phyloP scores from a whole-genome alignment of 2,329 filamentous ascomycete genomes.

The Aspergillus ruber region DNA sequence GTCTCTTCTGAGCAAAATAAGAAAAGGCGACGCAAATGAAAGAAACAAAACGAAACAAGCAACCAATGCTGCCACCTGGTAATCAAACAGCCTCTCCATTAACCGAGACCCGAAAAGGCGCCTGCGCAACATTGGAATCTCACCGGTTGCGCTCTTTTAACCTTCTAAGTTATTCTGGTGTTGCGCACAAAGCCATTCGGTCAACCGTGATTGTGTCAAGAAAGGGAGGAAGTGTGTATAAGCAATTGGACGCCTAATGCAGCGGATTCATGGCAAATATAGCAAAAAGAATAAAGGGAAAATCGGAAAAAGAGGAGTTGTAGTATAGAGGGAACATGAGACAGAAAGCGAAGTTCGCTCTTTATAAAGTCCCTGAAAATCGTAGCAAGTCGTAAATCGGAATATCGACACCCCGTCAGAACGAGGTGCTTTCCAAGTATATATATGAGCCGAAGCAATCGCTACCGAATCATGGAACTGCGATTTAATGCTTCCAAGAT shows the following conservation, averaged over 20 bases:
- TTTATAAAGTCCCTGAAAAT: conserved; percentile 9
- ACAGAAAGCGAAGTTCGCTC: conserved; percentile 1
- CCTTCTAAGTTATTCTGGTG: conserved; percentile 1
- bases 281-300: conserved; percentile 1
- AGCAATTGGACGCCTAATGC: not conserved
- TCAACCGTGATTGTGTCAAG: conserved; percentile 8
- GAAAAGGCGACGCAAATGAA: not conserved
- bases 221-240: not conserved
- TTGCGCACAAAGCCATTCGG: conserved; percentile 15
- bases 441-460: conserved; percentile 7
- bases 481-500: conserved; percentile 78
- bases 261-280: not conserved
- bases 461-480: conserved; percentile 59
- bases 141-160: not conserved
- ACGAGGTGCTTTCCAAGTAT: not conserved
- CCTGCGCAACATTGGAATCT: not conserved
- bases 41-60: not conserved
- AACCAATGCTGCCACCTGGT: not conserved
- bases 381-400: conserved; percentile 19
- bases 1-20: not conserved
- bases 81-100: not conserved
- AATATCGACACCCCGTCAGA: conserved; percentile 1
- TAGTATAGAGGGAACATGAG: not conserved
- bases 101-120: not conserved
- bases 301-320: not conserved